Percentiles rank a stretch among this genome's conserved stretches.
Conservation (phyloP, 441 rosid genomes). For the Gossypium schwendimanii region DNA sequence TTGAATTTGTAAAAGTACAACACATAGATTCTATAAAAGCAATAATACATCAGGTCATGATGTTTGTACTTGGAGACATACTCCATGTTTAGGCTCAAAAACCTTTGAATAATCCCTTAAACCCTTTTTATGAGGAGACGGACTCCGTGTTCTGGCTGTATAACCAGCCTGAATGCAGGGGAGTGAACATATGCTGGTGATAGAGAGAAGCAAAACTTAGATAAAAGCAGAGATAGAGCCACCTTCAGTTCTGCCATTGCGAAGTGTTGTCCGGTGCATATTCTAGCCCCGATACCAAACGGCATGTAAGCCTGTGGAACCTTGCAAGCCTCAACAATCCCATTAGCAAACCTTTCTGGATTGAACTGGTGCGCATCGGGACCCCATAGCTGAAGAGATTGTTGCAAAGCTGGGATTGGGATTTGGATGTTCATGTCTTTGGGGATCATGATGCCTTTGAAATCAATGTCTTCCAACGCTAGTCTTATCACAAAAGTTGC, state of each 20-base stretch:
- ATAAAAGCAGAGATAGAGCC: slow-evolving; percentile 28
- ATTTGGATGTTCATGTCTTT: slow-evolving; percentile 33
- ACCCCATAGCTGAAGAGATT: slow-evolving; percentile 36
- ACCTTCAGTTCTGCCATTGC: slow-evolving; percentile 44
- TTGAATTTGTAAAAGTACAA: not conserved
- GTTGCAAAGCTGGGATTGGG: slow-evolving; percentile 30
- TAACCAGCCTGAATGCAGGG: slow-evolving; percentile 30
- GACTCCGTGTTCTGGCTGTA: slow-evolving; percentile 35
- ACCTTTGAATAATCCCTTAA: not conserved
- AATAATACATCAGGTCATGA: not conserved
- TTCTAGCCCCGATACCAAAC: slow-evolving; percentile 33
- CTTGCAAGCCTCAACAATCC: slow-evolving; percentile 26
- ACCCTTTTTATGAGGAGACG: slow-evolving; percentile 17
- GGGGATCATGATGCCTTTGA: slow-evolving; percentile 27
- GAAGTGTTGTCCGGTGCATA: slow-evolving; percentile 40
- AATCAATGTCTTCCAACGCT: slow-evolving; percentile 25
- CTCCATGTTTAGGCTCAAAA: not conserved
- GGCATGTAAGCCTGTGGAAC: slow-evolving; percentile 37
- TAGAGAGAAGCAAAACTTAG: slow-evolving; percentile 30
- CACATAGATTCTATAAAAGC: not conserved
- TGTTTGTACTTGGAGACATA: not conserved
- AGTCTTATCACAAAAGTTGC: slow-evolving; percentile 19
- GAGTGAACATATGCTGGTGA: slow-evolving; percentile 35
- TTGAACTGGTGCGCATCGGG: slow-evolving; percentile 30
- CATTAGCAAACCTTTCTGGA: slow-evolving; percentile 39